These are phyloP conservation scores for Phialophora verrucosa DNA, from an alignment of 2,329 filamentous ascomycete species.

Conservation along the genomic window DNA sequence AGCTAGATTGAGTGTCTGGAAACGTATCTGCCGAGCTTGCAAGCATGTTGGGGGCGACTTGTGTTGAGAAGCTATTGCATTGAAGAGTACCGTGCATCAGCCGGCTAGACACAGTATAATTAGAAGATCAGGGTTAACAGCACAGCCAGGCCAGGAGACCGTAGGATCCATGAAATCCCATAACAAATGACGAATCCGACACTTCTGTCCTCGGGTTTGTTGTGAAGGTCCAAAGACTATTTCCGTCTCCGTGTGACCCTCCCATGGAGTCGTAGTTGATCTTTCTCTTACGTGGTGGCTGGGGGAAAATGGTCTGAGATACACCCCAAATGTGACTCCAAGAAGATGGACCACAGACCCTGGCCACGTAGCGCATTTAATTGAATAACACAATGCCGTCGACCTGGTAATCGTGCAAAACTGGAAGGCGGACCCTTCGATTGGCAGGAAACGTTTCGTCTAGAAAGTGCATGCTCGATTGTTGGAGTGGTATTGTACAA, in stretches of 20 bases:
- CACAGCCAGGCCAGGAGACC: no score
- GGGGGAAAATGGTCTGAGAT: not conserved
- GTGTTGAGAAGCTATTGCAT: no score
- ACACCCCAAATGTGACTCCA: not conserved
- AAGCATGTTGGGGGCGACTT: no score
- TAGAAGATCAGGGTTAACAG: no score
- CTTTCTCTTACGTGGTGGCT: not conserved
- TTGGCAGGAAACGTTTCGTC: not conserved
- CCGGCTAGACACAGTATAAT: no score
- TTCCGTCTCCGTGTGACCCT: not conserved
- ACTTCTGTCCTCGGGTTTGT: no score
- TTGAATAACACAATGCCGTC: not conserved
- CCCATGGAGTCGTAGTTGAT: not conserved
- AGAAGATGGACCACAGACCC: not conserved
- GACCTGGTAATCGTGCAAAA: not conserved
- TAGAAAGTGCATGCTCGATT: constrained; percentile 5
- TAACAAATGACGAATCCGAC: no score
- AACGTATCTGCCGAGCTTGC: no score
- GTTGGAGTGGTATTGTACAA: constrained; percentile 28
- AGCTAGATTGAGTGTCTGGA: no score
- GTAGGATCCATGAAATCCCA: no score
- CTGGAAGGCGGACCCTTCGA: not conserved
- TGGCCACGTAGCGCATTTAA: not conserved
- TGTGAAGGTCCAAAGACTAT: not conserved
- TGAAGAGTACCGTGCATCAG: no score